Evolutionary conservation across 1,139 yeast species (phyloP), one percentile per base, ranked within the genome.

Genomic region (Candida sp.): DNA sequence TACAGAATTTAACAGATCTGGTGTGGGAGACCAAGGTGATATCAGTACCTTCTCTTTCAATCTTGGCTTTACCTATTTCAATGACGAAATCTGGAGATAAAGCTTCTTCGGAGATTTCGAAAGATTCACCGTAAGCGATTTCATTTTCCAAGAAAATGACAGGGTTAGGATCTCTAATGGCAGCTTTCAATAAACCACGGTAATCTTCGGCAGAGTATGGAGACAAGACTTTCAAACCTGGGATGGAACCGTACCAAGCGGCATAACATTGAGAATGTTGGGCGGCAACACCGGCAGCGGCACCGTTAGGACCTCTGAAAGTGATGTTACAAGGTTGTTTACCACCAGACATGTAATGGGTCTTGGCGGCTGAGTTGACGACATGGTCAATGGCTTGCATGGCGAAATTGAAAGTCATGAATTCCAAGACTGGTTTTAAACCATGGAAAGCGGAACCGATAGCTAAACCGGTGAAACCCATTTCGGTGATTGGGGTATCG

Each of bases 301-400:
- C 97, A 71, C 99, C 99, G 70, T 95, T 95, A 51, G 99, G 98
- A 61, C 99, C 99, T 73, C 99, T 86, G 80, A 95, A 95, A 43
- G 96, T 91, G 62, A 93, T 88, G 71, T 88, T 91, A 77, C 97
- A 91, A 50, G 91, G 91, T 73, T 91, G 97, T 53, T 84, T 87
- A 77, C 99, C 99, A 67, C 99, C 99, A 50, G 97, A 87, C 99
- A 93, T 93, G 76, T 93, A 93, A 71, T 84, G 88, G 40, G 99
- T 93, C 79, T 93, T 95, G 49, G 98, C 99, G 48, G 97, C 99
- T 45, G 98, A 91, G 80, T 93, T 93, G 72, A 93, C 81, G 68
- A 93, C 93, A 58, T 93, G 99, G 70, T 93, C 99, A 66, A 93
- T 93, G 54, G 99, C 87, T 77, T 93, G 99, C 99, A 93, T 90